Evolutionary conservation across 2,329 filamentous ascomycete genomes (phyloP).

Genomic region (Alternaria sp.): DNA sequence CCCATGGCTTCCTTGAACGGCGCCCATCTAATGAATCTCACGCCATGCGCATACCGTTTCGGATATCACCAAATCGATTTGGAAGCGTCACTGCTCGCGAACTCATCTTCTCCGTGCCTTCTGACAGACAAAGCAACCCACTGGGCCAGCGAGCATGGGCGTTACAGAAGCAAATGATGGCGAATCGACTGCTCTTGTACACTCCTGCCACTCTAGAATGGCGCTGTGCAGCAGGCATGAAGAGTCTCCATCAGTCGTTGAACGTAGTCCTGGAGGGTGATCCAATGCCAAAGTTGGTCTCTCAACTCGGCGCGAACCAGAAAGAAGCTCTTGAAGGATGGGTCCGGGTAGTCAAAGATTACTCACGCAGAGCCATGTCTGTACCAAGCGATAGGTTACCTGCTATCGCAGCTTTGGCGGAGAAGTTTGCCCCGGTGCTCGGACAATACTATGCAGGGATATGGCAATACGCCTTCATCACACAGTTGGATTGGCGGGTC

Average conservation of each 20-base stretch:
- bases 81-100: not conserved
- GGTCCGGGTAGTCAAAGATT: rapidly evolving
- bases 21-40: rapidly evolving
- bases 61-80: not conserved
- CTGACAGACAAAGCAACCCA: not conserved
- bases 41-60: not conserved
- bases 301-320: not conserved
- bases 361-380: not conserved
- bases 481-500: not conserved
- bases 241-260: not conserved
- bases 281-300: not conserved
- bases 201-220: not conserved
- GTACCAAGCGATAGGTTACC: not conserved
- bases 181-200: not conserved
- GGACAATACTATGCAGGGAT: not conserved
- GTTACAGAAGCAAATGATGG: not conserved
- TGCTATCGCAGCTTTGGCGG: not conserved
- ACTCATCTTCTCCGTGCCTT: rapidly evolving
- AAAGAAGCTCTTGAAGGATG: not conserved
- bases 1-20: not conserved
- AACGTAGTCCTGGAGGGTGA: rapidly evolving
- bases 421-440: rapidly evolving
- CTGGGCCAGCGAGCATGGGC: not conserved
- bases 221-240: not conserved
- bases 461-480: not conserved